Base-by-base conservation (phyloP, 305 asterid species). In the Withania somnifera region DNA sequence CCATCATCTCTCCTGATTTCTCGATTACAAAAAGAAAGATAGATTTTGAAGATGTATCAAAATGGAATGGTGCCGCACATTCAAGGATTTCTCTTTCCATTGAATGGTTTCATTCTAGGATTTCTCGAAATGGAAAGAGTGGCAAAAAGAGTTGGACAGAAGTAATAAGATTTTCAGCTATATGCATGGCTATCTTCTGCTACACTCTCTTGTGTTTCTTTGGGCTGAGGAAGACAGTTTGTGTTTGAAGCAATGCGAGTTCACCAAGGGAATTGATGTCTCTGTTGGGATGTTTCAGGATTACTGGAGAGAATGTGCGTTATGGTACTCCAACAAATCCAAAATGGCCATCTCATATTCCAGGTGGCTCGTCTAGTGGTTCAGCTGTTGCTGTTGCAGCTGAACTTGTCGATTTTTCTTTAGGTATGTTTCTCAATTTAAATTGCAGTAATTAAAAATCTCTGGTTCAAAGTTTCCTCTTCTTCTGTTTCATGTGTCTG, bases 371-470 rank as follows among this genome's bases (percentile, higher is more conserved):
- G 9, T 89, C 93, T 82, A 92, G 98, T 90, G 98, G 99, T 84
- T 90, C 99, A 53, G 97, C 98, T 40, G 98, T 92, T 66, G 96
- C 97, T 73, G 98, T 94, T 87, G 97, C 98, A n/a, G 94, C 95
- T 32, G 88, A 90, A 68, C 89, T 94, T 28, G 93, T 93, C 81
- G 92, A 96, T 90, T 94, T 94, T 89, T 89, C 99, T 85, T 87
- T 96, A 66, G 98, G 99, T 96, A 90, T 75, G 22, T 84, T 85
- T 54, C 52, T 86, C 82, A 69, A 45, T 53, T 36, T 66, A 4
- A 53, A 64, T 64, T 82, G 50, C 75, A 84, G n/a, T 30, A 50
- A 17, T 11, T 53, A 58, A 84, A 58, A 22, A 45, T 79, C 5
- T 19, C 32, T 38, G 79, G 45, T 78, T 81, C 60, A 51, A 47